A percentile compares a stretch with the other conserved stretches of the same genome.
These are phyloP conservation scores for Athelia sp. DNA, from an alignment of 1,284 basidiomycete species.

Conservation along the genomic window DNA sequence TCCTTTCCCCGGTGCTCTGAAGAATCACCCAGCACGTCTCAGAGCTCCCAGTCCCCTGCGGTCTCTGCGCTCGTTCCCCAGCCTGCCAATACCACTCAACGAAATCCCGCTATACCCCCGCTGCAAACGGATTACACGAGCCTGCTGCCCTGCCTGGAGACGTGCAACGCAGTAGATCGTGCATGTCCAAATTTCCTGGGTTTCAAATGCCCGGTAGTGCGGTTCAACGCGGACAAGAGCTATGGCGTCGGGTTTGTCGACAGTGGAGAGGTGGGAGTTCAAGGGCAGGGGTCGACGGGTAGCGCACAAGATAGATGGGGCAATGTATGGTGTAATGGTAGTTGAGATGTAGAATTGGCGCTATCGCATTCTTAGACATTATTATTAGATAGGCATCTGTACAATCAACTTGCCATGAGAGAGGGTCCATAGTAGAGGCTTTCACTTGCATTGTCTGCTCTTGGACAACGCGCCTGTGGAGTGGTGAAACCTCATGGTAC, in stretches of 20 bases:
- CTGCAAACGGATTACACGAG: slow-evolving; percentile 45
- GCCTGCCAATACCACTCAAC: slow-evolving; percentile 30
- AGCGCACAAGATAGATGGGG: slow-evolving; percentile 65
- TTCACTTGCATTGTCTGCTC: too few species aligned
- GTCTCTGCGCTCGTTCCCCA: slow-evolving; percentile 42
- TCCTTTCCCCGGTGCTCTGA: slow-evolving; percentile 72
- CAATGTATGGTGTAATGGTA: slow-evolving; percentile 74
- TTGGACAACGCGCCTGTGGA: too few species aligned
- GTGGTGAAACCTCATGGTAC: neutral
- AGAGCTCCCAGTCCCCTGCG: slow-evolving; percentile 16
- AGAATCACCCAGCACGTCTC: slow-evolving; percentile 26
- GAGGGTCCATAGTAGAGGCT: too few species aligned
- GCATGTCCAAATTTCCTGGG: slow-evolving; percentile 71
- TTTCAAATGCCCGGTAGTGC: slow-evolving; percentile 64
- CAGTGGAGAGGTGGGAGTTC: slow-evolving; percentile 38
- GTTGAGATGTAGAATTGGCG: slow-evolving; percentile 18
- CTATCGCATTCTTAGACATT: too few species aligned
- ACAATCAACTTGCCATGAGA: too few species aligned
- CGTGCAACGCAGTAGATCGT: slow-evolving; percentile 69
- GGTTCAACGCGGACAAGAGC: slow-evolving; percentile 61
- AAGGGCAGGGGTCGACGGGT: slow-evolving; percentile 45
- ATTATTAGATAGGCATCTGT: too few species aligned
- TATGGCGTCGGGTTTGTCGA: slow-evolving; percentile 77
- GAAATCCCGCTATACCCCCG: slow-evolving; percentile 43
- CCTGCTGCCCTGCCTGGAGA: slow-evolving; percentile 75